These are phyloP conservation scores for Exophiala alcalophila DNA, from an alignment of 2,329 filamentous ascomycete genomes.

Conservation along the genomic window DNA sequence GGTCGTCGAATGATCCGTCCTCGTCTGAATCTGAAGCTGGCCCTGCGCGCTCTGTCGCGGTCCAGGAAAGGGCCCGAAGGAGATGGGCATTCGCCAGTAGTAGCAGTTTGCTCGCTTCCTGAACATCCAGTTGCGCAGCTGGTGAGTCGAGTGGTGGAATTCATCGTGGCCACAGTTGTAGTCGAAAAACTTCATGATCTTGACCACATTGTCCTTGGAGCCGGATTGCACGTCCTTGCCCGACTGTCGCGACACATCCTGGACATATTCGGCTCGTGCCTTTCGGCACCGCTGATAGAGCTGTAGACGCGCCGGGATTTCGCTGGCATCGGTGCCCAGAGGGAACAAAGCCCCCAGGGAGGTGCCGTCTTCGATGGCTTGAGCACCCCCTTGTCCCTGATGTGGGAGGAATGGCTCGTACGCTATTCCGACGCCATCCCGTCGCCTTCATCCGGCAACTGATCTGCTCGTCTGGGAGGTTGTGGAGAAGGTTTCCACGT, in stretches of 20 bases:
- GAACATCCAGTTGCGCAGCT: constrained; percentile 51
- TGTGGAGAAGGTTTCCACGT: too few species aligned
- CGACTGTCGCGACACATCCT: constrained; percentile 54
- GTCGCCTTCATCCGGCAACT: too few species aligned
- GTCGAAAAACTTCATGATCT: constrained; percentile 42
- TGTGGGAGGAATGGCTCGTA: constrained; percentile 65
- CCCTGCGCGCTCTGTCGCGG: constrained; percentile 40
- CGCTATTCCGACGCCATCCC: too few species aligned
- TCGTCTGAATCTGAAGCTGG: constrained; percentile 37
- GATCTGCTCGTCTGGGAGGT: too few species aligned
- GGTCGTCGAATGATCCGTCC: too few species aligned
- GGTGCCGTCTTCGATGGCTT: constrained; percentile 36
- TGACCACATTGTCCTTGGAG: not conserved
- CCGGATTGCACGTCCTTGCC: constrained; percentile 37
- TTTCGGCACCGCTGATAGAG: constrained; percentile 60
- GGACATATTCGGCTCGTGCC: constrained; percentile 56
- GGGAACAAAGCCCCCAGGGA: constrained; percentile 27
- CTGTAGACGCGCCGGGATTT: constrained; percentile 55
- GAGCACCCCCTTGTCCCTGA: constrained; percentile 41
- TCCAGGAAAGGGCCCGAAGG: constrained; percentile 49
- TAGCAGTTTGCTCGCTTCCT: too few species aligned
- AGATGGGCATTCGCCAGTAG: constrained; percentile 46
- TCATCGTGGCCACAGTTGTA: constrained; percentile 58
- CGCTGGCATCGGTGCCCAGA: constrained; percentile 29
- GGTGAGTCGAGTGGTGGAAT: constrained; percentile 52